A percentile compares a stretch with the other conserved stretches of the same genome.
These are phyloP conservation scores for Sporisorium scitamineum DNA, from an alignment of 1,284 basidiomycete species.

Conservation along the genomic window DNA sequence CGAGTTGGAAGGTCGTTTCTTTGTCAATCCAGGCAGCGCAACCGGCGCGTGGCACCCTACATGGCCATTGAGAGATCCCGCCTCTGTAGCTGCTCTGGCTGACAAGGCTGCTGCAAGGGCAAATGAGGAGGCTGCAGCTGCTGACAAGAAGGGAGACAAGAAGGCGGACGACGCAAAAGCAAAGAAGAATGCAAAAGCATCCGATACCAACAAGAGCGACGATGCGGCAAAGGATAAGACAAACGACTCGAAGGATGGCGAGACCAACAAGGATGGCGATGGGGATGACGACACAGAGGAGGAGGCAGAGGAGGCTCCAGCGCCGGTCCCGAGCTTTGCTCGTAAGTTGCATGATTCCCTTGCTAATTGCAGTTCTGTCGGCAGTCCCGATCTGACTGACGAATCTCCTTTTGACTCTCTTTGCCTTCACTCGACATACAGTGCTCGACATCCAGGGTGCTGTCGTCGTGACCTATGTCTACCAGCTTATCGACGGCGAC, in stretches of 20 bases:
- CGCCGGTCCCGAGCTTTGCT: constrained; percentile 58
- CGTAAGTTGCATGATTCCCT: not conserved
- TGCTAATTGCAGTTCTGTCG: not conserved
- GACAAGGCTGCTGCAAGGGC: constrained; percentile 28
- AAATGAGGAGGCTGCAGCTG: constrained; percentile 18
- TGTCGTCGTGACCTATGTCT: constrained; percentile 67
- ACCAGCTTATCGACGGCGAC: constrained; percentile 67
- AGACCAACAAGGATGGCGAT: constrained; percentile 14
- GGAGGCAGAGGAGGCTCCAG: constrained; percentile 50
- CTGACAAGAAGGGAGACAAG: constrained; percentile 31
- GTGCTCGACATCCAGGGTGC: constrained; percentile 68
- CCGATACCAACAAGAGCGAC: constrained; percentile 27
- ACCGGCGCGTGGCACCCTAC: constrained; percentile 84
- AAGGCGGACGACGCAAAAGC: constrained; percentile 24
- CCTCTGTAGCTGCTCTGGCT: constrained; percentile 23
- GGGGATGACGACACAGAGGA: constrained; percentile 17
- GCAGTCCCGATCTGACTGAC: not conserved
- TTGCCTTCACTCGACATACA: not conserved
- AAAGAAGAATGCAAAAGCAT: constrained; percentile 24
- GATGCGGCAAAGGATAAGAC: constrained; percentile 32
- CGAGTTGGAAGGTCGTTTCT: constrained; percentile 90
- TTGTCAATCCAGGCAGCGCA: constrained; percentile 94
- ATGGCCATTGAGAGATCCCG: constrained; percentile 71
- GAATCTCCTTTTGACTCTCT: not conserved
- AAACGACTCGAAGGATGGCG: constrained; percentile 20